Conservation (phyloP, 371 early-diverging fungal species). For the Circinella minor region DNA sequence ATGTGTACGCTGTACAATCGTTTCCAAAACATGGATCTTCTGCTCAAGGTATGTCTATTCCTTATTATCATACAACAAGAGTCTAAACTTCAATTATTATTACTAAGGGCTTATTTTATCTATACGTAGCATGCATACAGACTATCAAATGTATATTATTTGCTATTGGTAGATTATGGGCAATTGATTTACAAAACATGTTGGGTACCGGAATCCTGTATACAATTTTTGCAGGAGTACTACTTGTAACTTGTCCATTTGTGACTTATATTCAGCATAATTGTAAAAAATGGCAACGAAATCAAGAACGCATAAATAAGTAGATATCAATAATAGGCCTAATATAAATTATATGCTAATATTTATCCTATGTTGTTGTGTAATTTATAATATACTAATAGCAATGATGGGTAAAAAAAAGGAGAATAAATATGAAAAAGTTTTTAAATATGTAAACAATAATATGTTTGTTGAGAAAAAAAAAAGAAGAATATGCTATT, state of each 20-base stretch:
- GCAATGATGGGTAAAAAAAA: too few relatives aligned
- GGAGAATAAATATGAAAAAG: too few relatives aligned
- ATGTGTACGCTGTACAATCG: conserved; percentile 2
- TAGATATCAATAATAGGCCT: too few relatives aligned
- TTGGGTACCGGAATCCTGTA: not conserved
- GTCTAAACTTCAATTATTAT: too few relatives aligned
- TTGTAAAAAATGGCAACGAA: not conserved
- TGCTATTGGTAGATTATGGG: not conserved
- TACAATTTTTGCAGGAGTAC: not conserved
- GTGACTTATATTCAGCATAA: not conserved
- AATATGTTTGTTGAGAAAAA: too few relatives aligned
- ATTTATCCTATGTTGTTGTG: too few relatives aligned
- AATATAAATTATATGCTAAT: too few relatives aligned
- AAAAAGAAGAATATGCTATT: too few relatives aligned
- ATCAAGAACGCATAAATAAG: too few relatives aligned
- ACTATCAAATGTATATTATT: not conserved
- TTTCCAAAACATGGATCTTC: not conserved
- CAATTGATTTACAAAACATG: not conserved
- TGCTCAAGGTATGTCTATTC: not conserved
- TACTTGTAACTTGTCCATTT: not conserved
- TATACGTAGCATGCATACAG: not conserved
- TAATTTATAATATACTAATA: too few relatives aligned
- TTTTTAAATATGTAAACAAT: too few relatives aligned
- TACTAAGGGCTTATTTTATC: not conserved
- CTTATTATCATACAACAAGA: too few relatives aligned